phyloP scores from a whole-genome alignment of 2,329 filamentous ascomycete species.

The Elsinoe arachidis region DNA sequence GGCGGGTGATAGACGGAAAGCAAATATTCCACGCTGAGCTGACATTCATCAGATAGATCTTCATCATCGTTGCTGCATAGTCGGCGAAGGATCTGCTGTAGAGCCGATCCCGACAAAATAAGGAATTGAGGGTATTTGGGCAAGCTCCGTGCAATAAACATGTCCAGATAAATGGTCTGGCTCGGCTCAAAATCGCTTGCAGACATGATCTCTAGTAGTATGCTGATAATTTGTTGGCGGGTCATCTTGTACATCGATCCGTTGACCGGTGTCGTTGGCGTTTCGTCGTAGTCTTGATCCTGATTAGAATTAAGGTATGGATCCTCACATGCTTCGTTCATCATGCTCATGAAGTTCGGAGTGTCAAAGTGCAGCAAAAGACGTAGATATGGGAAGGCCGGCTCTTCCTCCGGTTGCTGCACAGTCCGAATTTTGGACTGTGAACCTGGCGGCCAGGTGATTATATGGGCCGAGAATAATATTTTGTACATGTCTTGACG shows the following conservation, averaged over 20 bases:
- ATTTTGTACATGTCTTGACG: conserved; percentile 90
- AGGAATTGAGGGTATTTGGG: conserved; percentile 97
- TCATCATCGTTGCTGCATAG: conserved; percentile 75
- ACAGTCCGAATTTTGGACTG: conserved; percentile 47
- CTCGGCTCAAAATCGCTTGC: conserved; percentile 62
- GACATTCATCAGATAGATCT: conserved; percentile 82
- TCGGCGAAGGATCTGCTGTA: conserved; percentile 71
- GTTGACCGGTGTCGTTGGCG: conserved; percentile 16
- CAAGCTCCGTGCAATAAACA: conserved; percentile 94
- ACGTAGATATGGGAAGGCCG: conserved; percentile 76
- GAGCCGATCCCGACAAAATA: conserved; percentile 73
- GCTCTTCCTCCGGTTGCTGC: conserved; percentile 48
- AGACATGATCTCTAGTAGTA: conserved; percentile 85
- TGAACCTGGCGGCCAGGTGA: conserved; percentile 63
- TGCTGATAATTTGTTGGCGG: conserved; percentile 85
- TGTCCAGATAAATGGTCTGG: conserved; percentile 91
- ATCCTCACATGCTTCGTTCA: conserved; percentile 97
- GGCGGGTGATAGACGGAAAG: conserved; percentile 88
- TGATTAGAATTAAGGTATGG: conserved; percentile 77
- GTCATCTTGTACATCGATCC: conserved; percentile 39
- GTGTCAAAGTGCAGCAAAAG: conserved; percentile 82
- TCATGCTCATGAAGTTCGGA: conserved; percentile 82
- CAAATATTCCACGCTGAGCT: conserved; percentile 93
- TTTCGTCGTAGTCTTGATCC: conserved; percentile 52
- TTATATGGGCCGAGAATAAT: conserved; percentile 74